These are phyloP conservation scores for Mimosa bimucronata DNA, from an alignment of 306 rosid species.

Conservation along the genomic window DNA sequence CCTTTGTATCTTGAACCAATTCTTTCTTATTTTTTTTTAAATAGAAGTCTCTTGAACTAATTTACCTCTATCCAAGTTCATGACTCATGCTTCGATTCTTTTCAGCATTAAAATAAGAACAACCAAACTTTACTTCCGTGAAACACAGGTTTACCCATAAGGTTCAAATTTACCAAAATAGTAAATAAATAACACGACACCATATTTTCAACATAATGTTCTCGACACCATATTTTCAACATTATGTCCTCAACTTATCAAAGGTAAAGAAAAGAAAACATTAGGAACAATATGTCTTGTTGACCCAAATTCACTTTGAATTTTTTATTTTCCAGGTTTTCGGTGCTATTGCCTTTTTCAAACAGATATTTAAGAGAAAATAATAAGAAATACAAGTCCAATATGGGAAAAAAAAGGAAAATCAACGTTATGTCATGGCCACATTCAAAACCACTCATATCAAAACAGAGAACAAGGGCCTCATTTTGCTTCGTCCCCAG, in stretches of 20 bases:
- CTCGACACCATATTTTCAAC: neutral
- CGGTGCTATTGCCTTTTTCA: neutral
- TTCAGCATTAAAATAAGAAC: neutral
- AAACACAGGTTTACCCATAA: neutral
- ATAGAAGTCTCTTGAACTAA: neutral
- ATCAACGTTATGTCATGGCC: conserved; percentile 49
- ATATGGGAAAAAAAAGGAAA: conserved; percentile 35
- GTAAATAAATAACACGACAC: neutral
- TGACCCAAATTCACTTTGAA: neutral
- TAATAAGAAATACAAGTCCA: conserved; percentile 7
- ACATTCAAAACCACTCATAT: conserved; percentile 58
- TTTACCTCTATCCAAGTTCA: neutral
- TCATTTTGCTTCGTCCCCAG: conserved; percentile 39
- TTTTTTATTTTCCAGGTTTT: neutral
- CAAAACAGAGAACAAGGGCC: conserved; percentile 41
- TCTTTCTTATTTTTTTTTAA: too few relatives aligned
- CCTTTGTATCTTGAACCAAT: neutral
- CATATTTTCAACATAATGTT: neutral
- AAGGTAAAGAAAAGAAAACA: neutral
- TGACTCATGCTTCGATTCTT: neutral
- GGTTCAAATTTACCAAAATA: neutral
- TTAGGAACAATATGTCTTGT: neutral
- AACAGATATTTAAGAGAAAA: neutral
- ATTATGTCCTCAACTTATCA: neutral
- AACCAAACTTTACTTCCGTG: neutral